phyloP scores from a whole-genome alignment of 2,329 filamentous ascomycete genomes.

The Scolecobasidium constrictum region DNA sequence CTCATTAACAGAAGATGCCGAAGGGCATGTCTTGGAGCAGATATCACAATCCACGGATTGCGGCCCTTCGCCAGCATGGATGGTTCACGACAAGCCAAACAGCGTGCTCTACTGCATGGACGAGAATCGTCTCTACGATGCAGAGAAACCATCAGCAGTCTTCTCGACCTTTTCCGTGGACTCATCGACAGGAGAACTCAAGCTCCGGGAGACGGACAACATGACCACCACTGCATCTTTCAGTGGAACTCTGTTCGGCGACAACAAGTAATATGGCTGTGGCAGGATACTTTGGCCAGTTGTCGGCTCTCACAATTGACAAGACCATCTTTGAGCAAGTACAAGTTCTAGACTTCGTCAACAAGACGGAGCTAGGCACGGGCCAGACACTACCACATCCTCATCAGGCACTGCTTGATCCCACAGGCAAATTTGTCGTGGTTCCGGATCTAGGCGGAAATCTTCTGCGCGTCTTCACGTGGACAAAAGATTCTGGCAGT shows the following conservation, averaged over 20 bases:
- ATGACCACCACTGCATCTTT: slow-evolving; percentile 29
- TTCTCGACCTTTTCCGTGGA: too few relatives aligned
- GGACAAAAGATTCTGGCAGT: slow-evolving; percentile 15
- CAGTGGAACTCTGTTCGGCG: slow-evolving; percentile 28
- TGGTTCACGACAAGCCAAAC: slow-evolving; percentile 42
- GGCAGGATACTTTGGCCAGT: slow-evolving; percentile 24
- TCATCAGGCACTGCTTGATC: slow-evolving; percentile 26
- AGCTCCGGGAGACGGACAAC: too few relatives aligned
- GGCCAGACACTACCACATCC: slow-evolving; percentile 23
- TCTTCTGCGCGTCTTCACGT: slow-evolving; percentile 23
- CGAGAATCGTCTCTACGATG: too few relatives aligned
- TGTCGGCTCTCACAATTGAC: neutral
- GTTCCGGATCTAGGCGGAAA: slow-evolving; percentile 27
- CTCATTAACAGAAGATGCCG: slow-evolving; percentile 18
- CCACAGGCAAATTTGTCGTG: slow-evolving; percentile 25
- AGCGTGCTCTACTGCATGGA: slow-evolving; percentile 49
- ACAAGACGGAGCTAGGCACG: slow-evolving; percentile 5
- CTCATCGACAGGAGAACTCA: too few relatives aligned
- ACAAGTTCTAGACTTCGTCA: slow-evolving; percentile 2
- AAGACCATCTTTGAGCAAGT: neutral
- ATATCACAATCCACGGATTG: slow-evolving; percentile 37
- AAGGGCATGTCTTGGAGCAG: slow-evolving; percentile 25
- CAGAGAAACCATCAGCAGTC: too few relatives aligned
- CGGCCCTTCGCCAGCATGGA: slow-evolving; percentile 47
- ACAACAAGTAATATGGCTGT: slow-evolving; percentile 26